Percentiles rank a stretch among this genome's conserved stretches.
Evolutionary conservation across 2,329 filamentous ascomycete species (phyloP).

Genomic region (Fusarium sp.): DNA sequence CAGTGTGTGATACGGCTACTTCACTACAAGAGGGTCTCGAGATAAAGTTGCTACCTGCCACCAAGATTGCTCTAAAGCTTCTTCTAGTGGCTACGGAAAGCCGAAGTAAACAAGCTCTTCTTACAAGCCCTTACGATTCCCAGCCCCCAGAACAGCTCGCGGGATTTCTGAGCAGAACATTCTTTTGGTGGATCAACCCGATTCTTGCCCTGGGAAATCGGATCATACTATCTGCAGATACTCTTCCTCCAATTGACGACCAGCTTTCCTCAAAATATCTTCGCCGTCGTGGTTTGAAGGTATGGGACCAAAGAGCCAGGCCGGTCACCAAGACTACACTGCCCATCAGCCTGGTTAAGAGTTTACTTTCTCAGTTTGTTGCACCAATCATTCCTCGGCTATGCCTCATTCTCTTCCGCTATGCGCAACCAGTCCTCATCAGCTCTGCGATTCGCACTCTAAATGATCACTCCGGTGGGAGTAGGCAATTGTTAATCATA

Average conservation of each 20-base stretch:
- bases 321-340: neutral
- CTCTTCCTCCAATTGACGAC: neutral
- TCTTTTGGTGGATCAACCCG: neutral
- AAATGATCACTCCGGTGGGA: neutral
- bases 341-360: neutral
- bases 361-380: neutral
- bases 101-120: neutral
- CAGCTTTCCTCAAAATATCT: neutral
- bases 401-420: neutral
- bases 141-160: neutral
- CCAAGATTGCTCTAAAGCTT: neutral
- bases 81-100: neutral
- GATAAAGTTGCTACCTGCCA: fast-evolving
- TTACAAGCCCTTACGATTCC: neutral
- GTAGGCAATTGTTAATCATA: neutral
- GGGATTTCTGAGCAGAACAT: neutral
- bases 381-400: neutral
- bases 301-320: neutral
- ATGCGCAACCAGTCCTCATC: neutral
- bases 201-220: neutral
- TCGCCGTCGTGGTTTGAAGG: neutral
- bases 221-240: neutral
- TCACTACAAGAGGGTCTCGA: fast-evolving
- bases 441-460: neutral
- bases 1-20: neutral